phyloP scores from a whole-genome alignment of 2,329 filamentous ascomycete species.

The Xylaria arbuscula region DNA sequence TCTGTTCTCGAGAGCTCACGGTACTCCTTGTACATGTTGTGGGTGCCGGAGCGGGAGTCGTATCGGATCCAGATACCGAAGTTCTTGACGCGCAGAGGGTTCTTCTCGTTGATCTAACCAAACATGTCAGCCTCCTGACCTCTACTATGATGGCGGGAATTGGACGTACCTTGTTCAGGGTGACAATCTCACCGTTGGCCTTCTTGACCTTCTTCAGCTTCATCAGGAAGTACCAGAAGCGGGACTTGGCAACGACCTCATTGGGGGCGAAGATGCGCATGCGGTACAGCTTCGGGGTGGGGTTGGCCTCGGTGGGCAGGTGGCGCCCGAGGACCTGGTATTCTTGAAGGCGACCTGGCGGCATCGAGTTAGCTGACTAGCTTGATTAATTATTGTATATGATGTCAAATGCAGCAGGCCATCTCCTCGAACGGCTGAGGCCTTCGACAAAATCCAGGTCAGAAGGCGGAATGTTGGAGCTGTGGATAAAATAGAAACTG shows the following conservation, averaged over 20 bases:
- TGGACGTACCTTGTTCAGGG: slow-evolving; percentile 87
- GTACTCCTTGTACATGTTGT: slow-evolving; percentile 99
- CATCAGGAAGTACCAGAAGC: slow-evolving; percentile 99
- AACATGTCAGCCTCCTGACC: slow-evolving; percentile 31
- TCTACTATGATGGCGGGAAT: background rate
- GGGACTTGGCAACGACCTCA: slow-evolving; percentile 97
- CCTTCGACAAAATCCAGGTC: background rate
- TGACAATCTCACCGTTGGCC: slow-evolving; percentile 99
- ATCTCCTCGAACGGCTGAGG: background rate
- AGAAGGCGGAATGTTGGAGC: background rate
- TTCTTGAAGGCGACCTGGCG: slow-evolving; percentile 96
- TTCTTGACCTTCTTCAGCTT: slow-evolving; percentile 99
- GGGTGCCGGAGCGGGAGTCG: slow-evolving; percentile 98
- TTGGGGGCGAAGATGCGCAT: slow-evolving; percentile 99
- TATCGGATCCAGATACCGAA: slow-evolving; percentile 99
- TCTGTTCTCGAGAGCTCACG: slow-evolving; percentile 97
- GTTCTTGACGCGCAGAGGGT: slow-evolving; percentile 99
- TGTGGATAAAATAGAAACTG: background rate
- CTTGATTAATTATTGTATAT: slow-evolving; percentile 35
- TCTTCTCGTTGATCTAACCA: slow-evolving; percentile 95
- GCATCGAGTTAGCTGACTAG: slow-evolving; percentile 49
- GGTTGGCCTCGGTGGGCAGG: slow-evolving; percentile 96
- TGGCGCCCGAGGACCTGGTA: slow-evolving; percentile 99
- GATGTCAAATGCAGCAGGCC: slow-evolving; percentile 1
- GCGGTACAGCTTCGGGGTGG: slow-evolving; percentile 98